Evolutionary conservation across 805 yeast species (phyloP), one percentile per base, ranked within the genome.

Genomic region (Diddensiella transvaalensis): DNA sequence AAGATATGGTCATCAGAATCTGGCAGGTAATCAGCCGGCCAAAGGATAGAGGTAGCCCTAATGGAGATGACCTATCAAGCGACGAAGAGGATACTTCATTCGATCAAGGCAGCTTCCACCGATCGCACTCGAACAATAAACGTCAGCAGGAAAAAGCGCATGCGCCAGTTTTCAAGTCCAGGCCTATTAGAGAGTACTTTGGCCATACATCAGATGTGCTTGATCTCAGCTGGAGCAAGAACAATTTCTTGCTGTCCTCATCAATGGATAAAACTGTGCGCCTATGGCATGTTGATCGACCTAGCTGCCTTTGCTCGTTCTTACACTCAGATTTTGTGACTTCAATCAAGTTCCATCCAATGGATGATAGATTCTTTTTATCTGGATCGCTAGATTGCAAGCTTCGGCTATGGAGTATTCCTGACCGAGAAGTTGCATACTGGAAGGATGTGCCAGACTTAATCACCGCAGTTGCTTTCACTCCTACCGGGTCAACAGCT

Each of bases 141-240:
- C 17, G 23, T 18, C 35, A 50, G n/a, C 45, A 42, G 18, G 44
- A 38, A 21, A 44, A 43, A 11, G 63, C 70, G 4, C 77, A 75
- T 57, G 95, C 95, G 0, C 91, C 96, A 0, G 87, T 90, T 1
- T 89, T 90, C 63, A 83, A 82, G 54, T 77, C 80, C 2, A 62
- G 61, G 8, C 96, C 97, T 0, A 62, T 73, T 13, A 72, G 78
- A 24, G 74, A 74, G 11, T 84, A 80, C 52, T 65, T 63, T 37
- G 93, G 86, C 15, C 97, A 91, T 64, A 65, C 76, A 0, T 77
- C 77, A 40, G 85, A 87, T 50, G 74, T 91, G 13, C 64, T 87
- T n/a, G 79, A 85, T 8, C 60, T 90, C 29, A 87, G 86, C 58
- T 90, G 97, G 97, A 84, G 95, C 44, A 83, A 83, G 57, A 89